Evolutionary conservation across 2,329 filamentous ascomycete genomes (phyloP).

Genomic region (Verticillium alfalfae): DNA sequence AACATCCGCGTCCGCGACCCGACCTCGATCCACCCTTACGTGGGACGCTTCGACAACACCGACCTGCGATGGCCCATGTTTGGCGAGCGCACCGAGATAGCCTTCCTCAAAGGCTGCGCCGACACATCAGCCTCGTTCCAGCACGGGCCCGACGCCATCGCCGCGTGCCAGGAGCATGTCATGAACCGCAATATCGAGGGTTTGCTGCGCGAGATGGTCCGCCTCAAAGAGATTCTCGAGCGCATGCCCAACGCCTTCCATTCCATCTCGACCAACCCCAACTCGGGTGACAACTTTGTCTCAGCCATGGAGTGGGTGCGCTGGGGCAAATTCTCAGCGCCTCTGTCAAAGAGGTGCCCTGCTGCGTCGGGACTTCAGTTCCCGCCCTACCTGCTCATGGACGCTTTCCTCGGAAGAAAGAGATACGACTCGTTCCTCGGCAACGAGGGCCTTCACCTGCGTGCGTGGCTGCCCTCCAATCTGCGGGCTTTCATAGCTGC

Average conservation of each 20-base stretch:
- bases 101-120: slow-evolving; percentile 44
- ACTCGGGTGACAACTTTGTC: slow-evolving; percentile 44
- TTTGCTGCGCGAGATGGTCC: slow-evolving; percentile 42
- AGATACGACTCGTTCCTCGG: slow-evolving; percentile 48
- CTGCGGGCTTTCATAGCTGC: slow-evolving; percentile 49
- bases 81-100: slow-evolving; percentile 43
- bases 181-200: slow-evolving; percentile 47
- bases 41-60: slow-evolving; percentile 46
- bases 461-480: slow-evolving; percentile 49
- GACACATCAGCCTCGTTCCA: slow-evolving; percentile 44
- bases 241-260: slow-evolving; percentile 49
- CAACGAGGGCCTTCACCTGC: slow-evolving; percentile 43
- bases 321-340: slow-evolving; percentile 45
- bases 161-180: slow-evolving; percentile 47
- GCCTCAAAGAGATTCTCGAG: slow-evolving; percentile 47
- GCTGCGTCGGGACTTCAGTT: slow-evolving; percentile 47
- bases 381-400: slow-evolving; percentile 47
- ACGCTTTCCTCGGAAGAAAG: slow-evolving; percentile 46
- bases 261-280: slow-evolving; percentile 47
- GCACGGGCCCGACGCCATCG: slow-evolving; percentile 44
- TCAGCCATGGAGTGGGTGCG: slow-evolving; percentile 42
- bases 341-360: slow-evolving; percentile 42
- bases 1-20: slow-evolving; percentile 44
- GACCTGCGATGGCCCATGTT: slow-evolving; percentile 50
- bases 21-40: slow-evolving; percentile 42